A percentile compares a stretch with the other conserved stretches of the same genome.
These are phyloP conservation scores for Ceratobasidium theobromae DNA, from an alignment of 1,284 basidiomycete species.

Conservation along the genomic window DNA sequence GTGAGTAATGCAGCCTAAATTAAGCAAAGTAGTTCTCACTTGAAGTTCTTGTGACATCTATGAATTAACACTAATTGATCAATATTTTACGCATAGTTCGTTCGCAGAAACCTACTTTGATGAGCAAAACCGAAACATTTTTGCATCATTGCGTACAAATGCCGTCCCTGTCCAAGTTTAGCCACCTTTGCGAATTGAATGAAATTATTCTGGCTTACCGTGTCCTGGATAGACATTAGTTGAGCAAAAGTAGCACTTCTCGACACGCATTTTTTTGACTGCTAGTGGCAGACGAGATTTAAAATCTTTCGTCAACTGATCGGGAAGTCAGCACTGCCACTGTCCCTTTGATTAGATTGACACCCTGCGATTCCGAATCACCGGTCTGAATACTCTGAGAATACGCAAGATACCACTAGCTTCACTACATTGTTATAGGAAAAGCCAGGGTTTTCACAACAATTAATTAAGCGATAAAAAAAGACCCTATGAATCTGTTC, in stretches of 20 bases:
- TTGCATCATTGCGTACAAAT: conserved; percentile 95
- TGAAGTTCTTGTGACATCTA: conserved; percentile 98
- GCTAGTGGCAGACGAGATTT: conserved; percentile 16
- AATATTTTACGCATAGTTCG: background rate
- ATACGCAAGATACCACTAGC: too few relatives aligned
- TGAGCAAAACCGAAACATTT: conserved; percentile 95
- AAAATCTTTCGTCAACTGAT: too few relatives aligned
- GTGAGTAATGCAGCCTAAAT: conserved; percentile 30
- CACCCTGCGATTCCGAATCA: too few relatives aligned
- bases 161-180: conserved; percentile 62
- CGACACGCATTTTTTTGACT: conserved; percentile 64
- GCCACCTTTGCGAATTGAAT: background rate
- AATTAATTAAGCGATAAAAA: too few relatives aligned
- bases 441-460: too few relatives aligned
- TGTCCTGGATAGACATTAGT: conserved; percentile 94
- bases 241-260: conserved; percentile 93
- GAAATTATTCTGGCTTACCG: conserved; percentile 50
- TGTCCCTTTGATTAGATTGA: too few relatives aligned
- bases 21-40: conserved; percentile 54
- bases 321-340: too few relatives aligned
- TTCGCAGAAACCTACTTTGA: conserved; percentile 71
- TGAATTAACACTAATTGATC: background rate
- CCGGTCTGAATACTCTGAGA: too few relatives aligned
- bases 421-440: too few relatives aligned
- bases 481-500: too few relatives aligned